These are phyloP conservation scores for Schwanniomyces sp. DNA, from an alignment of 805 yeast genomes.

Conservation along the genomic window DNA sequence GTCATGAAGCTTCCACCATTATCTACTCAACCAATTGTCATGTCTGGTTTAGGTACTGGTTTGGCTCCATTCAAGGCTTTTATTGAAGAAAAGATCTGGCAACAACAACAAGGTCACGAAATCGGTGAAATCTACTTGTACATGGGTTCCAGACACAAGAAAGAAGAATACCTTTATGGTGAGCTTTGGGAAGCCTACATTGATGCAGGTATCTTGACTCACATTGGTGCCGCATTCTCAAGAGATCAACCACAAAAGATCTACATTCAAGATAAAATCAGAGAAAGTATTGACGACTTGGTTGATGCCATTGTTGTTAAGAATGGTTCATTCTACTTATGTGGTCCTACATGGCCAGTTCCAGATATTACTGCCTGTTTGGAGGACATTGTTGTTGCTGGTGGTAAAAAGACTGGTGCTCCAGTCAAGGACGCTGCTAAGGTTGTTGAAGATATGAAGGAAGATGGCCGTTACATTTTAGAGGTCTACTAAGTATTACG, in stretches of 20 bases:
- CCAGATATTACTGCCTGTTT: conserved; percentile 92
- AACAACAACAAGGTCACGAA: conserved; percentile 80
- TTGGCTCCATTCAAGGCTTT: conserved; percentile 98
- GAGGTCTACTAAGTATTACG: conserved; percentile 71
- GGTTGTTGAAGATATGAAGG: conserved; percentile 91
- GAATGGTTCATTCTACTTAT: conserved; percentile 88
- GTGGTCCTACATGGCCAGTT: conserved; percentile 99
- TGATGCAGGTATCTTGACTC: conserved; percentile 89
- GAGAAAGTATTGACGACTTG: conserved; percentile 69
- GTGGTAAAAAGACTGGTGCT: conserved; percentile 64
- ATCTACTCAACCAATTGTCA: conserved; percentile 85
- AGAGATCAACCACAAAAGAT: conserved; percentile 95
- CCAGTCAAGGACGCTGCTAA: conserved; percentile 68
- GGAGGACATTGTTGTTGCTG: conserved; percentile 72
- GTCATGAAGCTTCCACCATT: conserved; percentile 94
- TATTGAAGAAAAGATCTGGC: conserved; percentile 93
- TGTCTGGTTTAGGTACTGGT: conserved; percentile 98
- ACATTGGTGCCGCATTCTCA: conserved; percentile 96
- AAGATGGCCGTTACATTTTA: conserved; percentile 83
- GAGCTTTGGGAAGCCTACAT: conserved; percentile 96
- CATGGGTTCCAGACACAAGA: conserved; percentile 92
- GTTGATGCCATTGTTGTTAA: conserved; percentile 76
- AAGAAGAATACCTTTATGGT: conserved; percentile 94
- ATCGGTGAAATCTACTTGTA: conserved; percentile 87
- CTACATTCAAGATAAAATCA: conserved; percentile 91